Evolutionary conservation across 805 yeast species (phyloP), one percentile per base, ranked within the genome.

Genomic region (Hanseniaspora jakobsenii): DNA sequence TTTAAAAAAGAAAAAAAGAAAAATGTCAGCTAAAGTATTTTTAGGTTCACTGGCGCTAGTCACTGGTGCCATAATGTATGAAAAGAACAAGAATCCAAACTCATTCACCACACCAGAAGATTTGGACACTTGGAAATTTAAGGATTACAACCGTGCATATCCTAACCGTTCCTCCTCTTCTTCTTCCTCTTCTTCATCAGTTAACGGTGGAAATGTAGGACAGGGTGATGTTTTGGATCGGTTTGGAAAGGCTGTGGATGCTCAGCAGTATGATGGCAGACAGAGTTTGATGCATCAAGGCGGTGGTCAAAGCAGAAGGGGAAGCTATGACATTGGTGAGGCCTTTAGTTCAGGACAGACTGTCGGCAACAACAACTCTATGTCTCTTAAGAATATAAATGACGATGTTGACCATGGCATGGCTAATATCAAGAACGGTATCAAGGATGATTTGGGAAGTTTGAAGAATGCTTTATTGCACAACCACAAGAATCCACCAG

Each of bases 11-110:
- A 17, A 28, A 38, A 21, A 2, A 27, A 16, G 16, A 6, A 36
- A n/a, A 10, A 45, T 54, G 58, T 52, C 56, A 30, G 47, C 53
- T 16, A 56, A 53, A 51, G 45, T 53, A 32, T 46, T 56, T 17
- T 42, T 56, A 31, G 58, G 58, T 13, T 52, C 58, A 16, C 57
- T 53, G 22, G 60, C 57, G 16, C 51, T 53, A 2, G 53, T 57
- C n/a, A 55, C 59, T 8, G 57, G 56, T 17, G 55, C 55, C 14
- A 47, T 53, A 36, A 42, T 51, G 14, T 55, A 55, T 47, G 57
- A 55, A 47, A 45, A 40, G 30, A 51, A 53, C 40, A 53, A 49
- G 32, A 48, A 47, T 26, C 54, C 51, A 28, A 16, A 32, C 3
- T 29, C 30, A 10, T 21, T 37, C n/a, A 24, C 22, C 10, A 50